Percentiles rank a stretch among this genome's conserved stretches.
phyloP scores from a whole-genome alignment of 139 green algal species.

The Coccomyxa sp. region DNA sequence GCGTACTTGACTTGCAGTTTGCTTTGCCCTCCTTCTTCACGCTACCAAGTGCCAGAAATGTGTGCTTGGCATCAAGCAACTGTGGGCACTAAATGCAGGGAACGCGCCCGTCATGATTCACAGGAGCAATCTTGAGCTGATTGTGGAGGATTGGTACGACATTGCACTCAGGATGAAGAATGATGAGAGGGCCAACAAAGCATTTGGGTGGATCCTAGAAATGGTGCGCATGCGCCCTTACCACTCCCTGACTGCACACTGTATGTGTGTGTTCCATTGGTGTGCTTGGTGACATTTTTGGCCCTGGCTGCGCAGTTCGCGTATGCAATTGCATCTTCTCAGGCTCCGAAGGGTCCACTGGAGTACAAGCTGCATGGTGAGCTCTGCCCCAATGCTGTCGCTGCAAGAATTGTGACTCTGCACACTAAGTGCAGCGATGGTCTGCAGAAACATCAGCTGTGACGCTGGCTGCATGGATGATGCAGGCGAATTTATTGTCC shows the following conservation, averaged over 20 bases:
- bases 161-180: slow-evolving; percentile 48
- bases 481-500: slow-evolving; percentile 41
- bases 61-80: too few relatives aligned
- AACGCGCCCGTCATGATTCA: slow-evolving; percentile 59
- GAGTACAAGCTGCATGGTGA: slow-evolving; percentile 29
- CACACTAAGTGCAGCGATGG: too few relatives aligned
- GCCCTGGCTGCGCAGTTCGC: too few relatives aligned
- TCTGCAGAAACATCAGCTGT: too few relatives aligned
- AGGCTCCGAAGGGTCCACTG: slow-evolving; percentile 21
- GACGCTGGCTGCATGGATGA: not conserved
- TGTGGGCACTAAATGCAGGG: slow-evolving; percentile 23
- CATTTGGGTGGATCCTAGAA: slow-evolving; percentile 66
- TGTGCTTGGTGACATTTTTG: too few relatives aligned
- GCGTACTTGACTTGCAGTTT: too few relatives aligned
- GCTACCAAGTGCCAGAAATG: too few relatives aligned
- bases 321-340: slow-evolving; percentile 35
- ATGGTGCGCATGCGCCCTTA: too few relatives aligned
- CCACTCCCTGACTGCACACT: too few relatives aligned
- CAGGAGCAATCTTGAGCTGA: slow-evolving; percentile 43
- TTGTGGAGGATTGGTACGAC: slow-evolving; percentile 51
- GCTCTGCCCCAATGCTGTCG: not conserved
- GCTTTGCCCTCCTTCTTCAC: too few relatives aligned
- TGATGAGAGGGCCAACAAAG: slow-evolving; percentile 51
- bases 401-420: too few relatives aligned
- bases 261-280: too few relatives aligned